Evolutionary conservation across 352 stramenopile species (phyloP), one percentile per base, ranked within the genome.

Genomic region (Phytophthora citricola): DNA sequence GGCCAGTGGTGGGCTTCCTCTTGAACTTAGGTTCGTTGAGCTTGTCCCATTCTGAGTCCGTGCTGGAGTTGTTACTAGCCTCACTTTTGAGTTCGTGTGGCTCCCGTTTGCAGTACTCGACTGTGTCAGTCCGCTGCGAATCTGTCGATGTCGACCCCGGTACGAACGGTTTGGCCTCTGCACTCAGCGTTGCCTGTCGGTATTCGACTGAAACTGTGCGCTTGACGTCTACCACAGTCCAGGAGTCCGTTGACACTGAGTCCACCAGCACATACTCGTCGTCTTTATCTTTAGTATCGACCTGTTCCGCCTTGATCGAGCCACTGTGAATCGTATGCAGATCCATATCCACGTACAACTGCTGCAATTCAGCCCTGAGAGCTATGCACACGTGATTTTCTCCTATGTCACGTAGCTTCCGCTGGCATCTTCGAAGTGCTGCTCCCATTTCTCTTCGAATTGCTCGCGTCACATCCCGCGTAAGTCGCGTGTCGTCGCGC

Each of bases 281-380:
- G n/a, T 63, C 57, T 17, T 34, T 41, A 27, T 65, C 45, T 15
- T 60, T 17, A 27, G 5, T 10, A 36, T 51, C 34, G 10, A 6
- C 38, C 38, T 43, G 11, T 36, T 71, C 66, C 26, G 36, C 48
- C 43, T 53, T 62, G 8, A 36, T 36, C 8, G 31, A 12, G 49
- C 15, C 27, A 6, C 10, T 45, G 11, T 41, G 36, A 12, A 41
- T 32, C 0, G 45, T 27, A 24, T 56, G 66, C 11, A 81, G 61
- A 43, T 81, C 66, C 74, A 82, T 79, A 8, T 66, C 63, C 44
- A 79, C 70, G 45, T 71, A 78, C 46, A 82, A 36, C 11, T 59
- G 15, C 52, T 78, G 73, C 20, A 81, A 66, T 29, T 81, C 54
- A n/a, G 47, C 34, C 53, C 66, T 65, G 8, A 81, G 63, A 20